A percentile compares a stretch with the other conserved stretches of the same genome.
Conservation (phyloP, 2,329 filamentous ascomycete genomes). For the Paracorniculantispora psalliotae region DNA sequence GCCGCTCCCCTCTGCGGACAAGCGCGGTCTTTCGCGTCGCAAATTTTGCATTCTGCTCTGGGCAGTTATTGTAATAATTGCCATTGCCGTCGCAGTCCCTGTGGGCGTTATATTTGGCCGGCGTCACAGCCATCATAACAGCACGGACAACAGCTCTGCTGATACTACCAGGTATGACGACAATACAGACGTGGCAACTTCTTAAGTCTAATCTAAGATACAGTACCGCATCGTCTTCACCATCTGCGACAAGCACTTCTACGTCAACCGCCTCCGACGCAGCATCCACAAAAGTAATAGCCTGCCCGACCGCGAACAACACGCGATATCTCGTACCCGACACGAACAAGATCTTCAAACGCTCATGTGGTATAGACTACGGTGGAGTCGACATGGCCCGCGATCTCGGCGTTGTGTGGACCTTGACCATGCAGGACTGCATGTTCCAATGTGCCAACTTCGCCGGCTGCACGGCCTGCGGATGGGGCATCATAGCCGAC, state of each 20-base stretch:
- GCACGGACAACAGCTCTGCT: not conserved
- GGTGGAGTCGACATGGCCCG: constrained; percentile 29
- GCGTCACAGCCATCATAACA: constrained; percentile 20
- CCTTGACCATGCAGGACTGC: constrained; percentile 37
- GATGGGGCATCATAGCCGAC: constrained; percentile 40
- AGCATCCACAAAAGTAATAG: constrained; percentile 19
- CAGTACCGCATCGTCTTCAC: constrained; percentile 3
- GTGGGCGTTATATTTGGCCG: constrained; percentile 38
- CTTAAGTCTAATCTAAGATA: not conserved
- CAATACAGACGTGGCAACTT: too few relatives aligned
- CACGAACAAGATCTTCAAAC: constrained; percentile 37
- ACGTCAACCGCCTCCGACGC: constrained; percentile 18
- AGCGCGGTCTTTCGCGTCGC: constrained; percentile 24
- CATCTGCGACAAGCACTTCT: constrained; percentile 17
- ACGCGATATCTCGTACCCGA: constrained; percentile 38
- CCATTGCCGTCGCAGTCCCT: constrained; percentile 34
- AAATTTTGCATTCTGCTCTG: constrained; percentile 33
- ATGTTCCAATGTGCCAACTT: constrained; percentile 40
- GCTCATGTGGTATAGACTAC: constrained; percentile 43
- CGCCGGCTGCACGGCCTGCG: constrained; percentile 35
- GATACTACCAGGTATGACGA: constrained; percentile 8
- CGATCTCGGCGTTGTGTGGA: constrained; percentile 32
- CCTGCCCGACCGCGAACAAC: constrained; percentile 40
- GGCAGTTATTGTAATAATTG: constrained; percentile 17
- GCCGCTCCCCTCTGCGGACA: constrained; percentile 19